Evolutionary conservation across 805 yeast genomes (phyloP), one percentile per base, ranked within the genome.

Genomic region (Helenozyma baotianmanensis): DNA sequence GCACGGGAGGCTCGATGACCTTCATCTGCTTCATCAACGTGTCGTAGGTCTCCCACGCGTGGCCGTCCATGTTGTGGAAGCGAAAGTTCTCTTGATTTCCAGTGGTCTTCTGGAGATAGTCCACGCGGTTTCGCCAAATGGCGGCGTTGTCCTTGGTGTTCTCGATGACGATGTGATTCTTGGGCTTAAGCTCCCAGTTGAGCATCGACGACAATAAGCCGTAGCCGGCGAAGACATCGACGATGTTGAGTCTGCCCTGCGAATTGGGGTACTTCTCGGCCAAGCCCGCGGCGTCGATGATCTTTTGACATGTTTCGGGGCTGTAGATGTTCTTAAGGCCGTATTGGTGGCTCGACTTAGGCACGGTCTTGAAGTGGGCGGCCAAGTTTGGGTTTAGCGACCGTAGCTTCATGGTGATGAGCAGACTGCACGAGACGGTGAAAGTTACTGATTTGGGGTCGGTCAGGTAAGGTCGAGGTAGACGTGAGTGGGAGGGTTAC

Each of bases 161-260:
- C 39, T 84, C 92, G 54, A 85, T 59, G 4, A 86, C 41, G 0
- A 82, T 45, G 48, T 88, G 88, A 17, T 70, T 74, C 21, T 60
- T 54, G 0, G 96, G 96, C 24, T 70, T 58, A 10, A 82, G 57
- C 19, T 62, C 64, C 33, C 77, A 68, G 52, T 83, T 68, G n/a
- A 89, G 48, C 40, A 78, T 72, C 1, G 78, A 63, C 0, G 89
- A 72, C 45, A 81, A 74, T 2, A 78, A 59, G 4, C 83, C 78
- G 21, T 71, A 65, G 2, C 82, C 80, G 0, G 82, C 64, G 42
- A 77, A 76, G 9, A 76, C 61, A 42, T 82, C 89, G 5, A 82
- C 49, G 1, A 83, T 68, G 38, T 72, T 72, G 15, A 72, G 60
- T 15, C 54, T 56, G n/a, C 52, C 50, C 12, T 36, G 16, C 4